Evolutionary conservation across 495 filamentous ascomycete genomes (phyloP).

Genomic region (Trichodelitschia bisporula): DNA sequence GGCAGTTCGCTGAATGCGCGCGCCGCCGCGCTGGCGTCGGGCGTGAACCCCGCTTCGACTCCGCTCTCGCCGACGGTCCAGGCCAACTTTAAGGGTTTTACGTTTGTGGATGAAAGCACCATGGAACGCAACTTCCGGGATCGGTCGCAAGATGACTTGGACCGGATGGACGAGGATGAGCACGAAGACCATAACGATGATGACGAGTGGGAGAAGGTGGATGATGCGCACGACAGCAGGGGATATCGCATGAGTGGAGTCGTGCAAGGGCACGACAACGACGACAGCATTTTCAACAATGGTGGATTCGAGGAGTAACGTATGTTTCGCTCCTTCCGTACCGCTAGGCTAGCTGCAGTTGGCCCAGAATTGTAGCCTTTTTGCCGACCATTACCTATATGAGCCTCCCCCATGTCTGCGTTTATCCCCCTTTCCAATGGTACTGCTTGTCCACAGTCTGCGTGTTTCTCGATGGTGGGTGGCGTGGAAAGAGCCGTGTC

Average conservation of each 20-base stretch:
- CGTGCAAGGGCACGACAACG: not conserved
- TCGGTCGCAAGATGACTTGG: conserved; percentile 22
- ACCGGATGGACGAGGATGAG: conserved; percentile 45
- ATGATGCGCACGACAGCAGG: conserved; percentile 11
- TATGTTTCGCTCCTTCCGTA: too few relatives aligned
- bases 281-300: conserved; percentile 1
- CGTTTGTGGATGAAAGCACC: conserved; percentile 89
- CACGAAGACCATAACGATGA: conserved; percentile 8
- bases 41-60: conserved; percentile 58
- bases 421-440: too few relatives aligned
- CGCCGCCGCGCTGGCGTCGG: conserved; percentile 50
- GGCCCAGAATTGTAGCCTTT: too few relatives aligned
- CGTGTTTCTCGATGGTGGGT: too few relatives aligned
- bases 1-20: conserved; percentile 74
- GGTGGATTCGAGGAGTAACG: not conserved
- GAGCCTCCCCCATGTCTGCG: too few relatives aligned
- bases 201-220: conserved; percentile 15
- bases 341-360: too few relatives aligned
- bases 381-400: too few relatives aligned
- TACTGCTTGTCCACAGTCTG: too few relatives aligned
- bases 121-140: conserved; percentile 70
- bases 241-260: conserved; percentile 2
- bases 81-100: conserved; percentile 95
- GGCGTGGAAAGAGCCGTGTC: too few relatives aligned
- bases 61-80: conserved; percentile 86